Conservation (phyloP, 2,329 filamentous ascomycete species). For the Colletotrichum gloeosporioides region DNA sequence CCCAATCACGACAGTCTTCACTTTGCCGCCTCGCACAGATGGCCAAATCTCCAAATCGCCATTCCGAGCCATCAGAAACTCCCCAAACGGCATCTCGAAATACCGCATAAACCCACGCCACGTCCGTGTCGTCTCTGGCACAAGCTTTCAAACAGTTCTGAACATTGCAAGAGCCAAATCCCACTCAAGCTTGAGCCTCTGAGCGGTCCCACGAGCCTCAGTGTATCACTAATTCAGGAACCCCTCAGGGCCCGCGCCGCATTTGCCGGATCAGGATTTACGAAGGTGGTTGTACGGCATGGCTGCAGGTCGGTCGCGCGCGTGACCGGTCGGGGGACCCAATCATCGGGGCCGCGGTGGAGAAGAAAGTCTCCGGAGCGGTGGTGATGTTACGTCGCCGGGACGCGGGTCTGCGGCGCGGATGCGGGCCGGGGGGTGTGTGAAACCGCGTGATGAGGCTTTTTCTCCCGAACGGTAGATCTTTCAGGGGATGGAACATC, state of each 20-base stretch:
- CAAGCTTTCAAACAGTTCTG: neutral
- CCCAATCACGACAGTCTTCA: neutral
- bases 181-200: neutral
- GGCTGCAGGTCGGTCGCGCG: neutral
- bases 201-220: neutral
- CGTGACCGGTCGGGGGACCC: neutral
- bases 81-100: neutral
- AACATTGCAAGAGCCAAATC: neutral
- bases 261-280: neutral
- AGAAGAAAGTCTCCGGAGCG: neutral
- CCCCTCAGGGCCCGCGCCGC: neutral
- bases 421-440: neutral
- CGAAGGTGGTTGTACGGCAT: neutral
- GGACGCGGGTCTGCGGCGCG: neutral
- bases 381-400: neutral
- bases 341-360: constrained; percentile 6
- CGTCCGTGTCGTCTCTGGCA: neutral
- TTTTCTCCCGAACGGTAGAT: neutral
- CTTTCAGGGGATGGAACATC: neutral
- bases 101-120: neutral
- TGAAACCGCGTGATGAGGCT: neutral
- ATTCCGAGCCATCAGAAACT: neutral
- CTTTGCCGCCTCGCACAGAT: neutral
- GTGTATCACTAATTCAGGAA: neutral
- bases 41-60: neutral